Evolutionary conservation across 2,329 filamentous ascomycete species (phyloP).

Genomic region (Fusarium haematococcum): DNA sequence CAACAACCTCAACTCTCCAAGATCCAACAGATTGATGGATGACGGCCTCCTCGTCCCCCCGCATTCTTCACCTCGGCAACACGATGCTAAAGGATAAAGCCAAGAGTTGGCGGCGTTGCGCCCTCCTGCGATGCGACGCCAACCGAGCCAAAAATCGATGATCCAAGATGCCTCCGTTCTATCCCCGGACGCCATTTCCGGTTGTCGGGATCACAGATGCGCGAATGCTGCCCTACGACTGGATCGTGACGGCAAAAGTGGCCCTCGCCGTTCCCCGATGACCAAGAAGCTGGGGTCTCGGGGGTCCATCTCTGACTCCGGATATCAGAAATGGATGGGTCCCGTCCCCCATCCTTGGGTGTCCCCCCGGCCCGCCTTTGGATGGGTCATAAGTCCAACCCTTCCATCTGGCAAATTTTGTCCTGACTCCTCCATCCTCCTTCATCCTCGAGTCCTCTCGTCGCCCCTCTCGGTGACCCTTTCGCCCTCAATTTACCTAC

Average conservation of each 20-base stretch:
- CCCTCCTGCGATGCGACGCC: constrained; percentile 26
- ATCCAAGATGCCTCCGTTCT: constrained; percentile 26
- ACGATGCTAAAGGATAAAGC: background rate
- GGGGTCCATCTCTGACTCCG: background rate
- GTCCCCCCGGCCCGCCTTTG: constrained; percentile 3
- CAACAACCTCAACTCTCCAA: background rate
- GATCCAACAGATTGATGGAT: background rate
- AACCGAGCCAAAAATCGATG: constrained; percentile 29
- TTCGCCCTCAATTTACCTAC: background rate
- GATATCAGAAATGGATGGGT: constrained; percentile 5
- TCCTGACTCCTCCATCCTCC: constrained; percentile 15
- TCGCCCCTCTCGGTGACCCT: background rate
- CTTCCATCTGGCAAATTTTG: constrained; percentile 24
- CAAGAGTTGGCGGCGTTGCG: background rate
- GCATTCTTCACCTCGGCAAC: constrained; percentile 1
- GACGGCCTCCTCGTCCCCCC: background rate
- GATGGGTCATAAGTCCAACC: constrained; percentile 28
- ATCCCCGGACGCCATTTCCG: constrained; percentile 40
- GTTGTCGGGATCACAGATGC: constrained; percentile 21
- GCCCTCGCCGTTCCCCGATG: constrained; percentile 2
- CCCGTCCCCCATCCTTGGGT: constrained; percentile 1
- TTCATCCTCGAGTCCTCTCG: background rate
- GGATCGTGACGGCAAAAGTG: background rate
- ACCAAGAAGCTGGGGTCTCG: constrained; percentile 4
- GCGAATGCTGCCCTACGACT: constrained; percentile 6